A percentile compares a stretch with the other conserved stretches of the same genome.
Conservation (phyloP, 2,329 filamentous ascomycete species). For the Fusarium globosum region DNA sequence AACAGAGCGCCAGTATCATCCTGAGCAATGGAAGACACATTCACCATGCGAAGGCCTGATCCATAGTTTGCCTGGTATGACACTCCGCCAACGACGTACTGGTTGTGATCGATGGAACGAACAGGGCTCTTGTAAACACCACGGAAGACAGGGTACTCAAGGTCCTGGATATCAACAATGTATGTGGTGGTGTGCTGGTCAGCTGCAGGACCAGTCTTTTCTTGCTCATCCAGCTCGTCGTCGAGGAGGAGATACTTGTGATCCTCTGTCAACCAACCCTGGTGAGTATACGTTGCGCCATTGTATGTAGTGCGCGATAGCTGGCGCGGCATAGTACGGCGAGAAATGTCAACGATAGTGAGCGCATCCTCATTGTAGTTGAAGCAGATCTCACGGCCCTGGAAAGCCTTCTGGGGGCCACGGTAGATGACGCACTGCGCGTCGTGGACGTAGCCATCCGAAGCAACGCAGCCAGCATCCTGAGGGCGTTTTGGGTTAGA, state of each 20-base stretch:
- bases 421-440: constrained; percentile 13
- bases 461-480: constrained; percentile 4
- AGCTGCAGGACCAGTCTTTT: constrained; percentile 52
- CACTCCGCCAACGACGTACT: not conserved
- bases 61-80: constrained; percentile 14
- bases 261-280: constrained; percentile 62
- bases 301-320: constrained; percentile 15
- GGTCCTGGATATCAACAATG: constrained; percentile 58
- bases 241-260: constrained; percentile 59
- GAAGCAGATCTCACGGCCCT: constrained; percentile 15
- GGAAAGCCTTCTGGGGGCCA: not conserved
- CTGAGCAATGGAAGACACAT: not conserved
- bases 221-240: constrained; percentile 64
- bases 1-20: constrained; percentile 6
- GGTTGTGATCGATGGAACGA: constrained; percentile 11
- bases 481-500: not conserved
- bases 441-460: constrained; percentile 4
- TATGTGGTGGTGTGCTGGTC: constrained; percentile 59
- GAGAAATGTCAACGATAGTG: constrained; percentile 11
- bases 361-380: constrained; percentile 18
- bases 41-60: constrained; percentile 2
- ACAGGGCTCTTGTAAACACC: constrained; percentile 19
- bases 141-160: constrained; percentile 51
- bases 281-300: constrained; percentile 51
- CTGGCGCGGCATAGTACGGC: constrained; percentile 8